phyloP scores from a whole-genome alignment of 2,329 filamentous ascomycete genomes.

The Epichloe glyceriae region DNA sequence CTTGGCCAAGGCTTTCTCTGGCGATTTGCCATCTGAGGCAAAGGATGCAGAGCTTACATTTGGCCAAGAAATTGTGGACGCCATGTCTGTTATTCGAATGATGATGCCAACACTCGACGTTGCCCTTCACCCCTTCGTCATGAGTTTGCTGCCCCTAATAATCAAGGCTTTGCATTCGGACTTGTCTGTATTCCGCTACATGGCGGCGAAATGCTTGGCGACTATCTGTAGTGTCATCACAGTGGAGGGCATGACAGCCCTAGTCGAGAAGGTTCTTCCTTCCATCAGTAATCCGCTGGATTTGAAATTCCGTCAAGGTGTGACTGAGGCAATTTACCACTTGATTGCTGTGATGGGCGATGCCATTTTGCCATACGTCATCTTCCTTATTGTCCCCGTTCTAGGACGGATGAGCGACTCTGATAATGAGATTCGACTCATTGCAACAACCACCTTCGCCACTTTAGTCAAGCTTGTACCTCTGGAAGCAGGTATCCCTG shows the following conservation, averaged over 20 bases:
- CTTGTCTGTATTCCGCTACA: conserved; percentile 87
- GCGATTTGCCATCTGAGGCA: conserved; percentile 58
- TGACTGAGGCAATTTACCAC: conserved; percentile 91
- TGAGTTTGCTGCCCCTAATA: conserved; percentile 71
- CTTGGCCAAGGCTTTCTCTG: conserved; percentile 59
- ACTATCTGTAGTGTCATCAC: conserved; percentile 96
- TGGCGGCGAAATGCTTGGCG: conserved; percentile 92
- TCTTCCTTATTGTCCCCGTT: conserved; percentile 96
- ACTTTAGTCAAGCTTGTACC: conserved; percentile 95
- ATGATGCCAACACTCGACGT: conserved; percentile 79
- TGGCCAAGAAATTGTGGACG: conserved; percentile 89
- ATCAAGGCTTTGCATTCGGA: conserved; percentile 78
- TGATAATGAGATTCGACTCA: conserved; percentile 84
- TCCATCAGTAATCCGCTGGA: conserved; percentile 86
- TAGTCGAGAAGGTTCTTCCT: conserved; percentile 86
- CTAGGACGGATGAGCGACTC: conserved; percentile 97
- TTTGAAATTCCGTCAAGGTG: conserved; percentile 78
- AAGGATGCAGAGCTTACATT: conserved; percentile 59
- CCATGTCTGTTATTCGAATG: conserved; percentile 81
- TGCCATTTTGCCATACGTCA: conserved; percentile 88
- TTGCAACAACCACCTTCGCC: conserved; percentile 93
- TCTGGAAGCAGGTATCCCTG: conserved; percentile 90
- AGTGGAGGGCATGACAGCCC: conserved; percentile 86
- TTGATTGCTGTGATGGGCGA: conserved; percentile 98
- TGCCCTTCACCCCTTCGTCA: conserved; percentile 65